Percentiles rank a stretch among this genome's conserved stretches.
Evolutionary conservation across 2,329 filamentous ascomycete genomes (phyloP).

Genomic region (Ramularia collo-cygni): DNA sequence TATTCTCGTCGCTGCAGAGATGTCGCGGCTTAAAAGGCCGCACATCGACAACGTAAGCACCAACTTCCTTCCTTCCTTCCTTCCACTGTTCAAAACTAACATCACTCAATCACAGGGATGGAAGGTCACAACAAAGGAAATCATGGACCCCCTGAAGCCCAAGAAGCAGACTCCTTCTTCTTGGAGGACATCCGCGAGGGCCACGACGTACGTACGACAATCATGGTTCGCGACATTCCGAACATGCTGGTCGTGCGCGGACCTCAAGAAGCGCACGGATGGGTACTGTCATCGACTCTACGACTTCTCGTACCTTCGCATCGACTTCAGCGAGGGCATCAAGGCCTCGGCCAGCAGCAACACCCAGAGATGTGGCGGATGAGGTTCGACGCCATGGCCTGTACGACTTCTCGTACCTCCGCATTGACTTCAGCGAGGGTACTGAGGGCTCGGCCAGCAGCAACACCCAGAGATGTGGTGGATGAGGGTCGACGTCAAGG

Average conservation of each 20-base stretch:
- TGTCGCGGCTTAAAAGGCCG: not conserved
- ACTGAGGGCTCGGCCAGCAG: slow-evolving; percentile 4
- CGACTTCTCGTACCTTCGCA: slow-evolving; percentile 92
- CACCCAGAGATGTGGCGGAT: too few relatives aligned
- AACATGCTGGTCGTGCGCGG: slow-evolving; percentile 68
- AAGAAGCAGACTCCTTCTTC: slow-evolving; percentile 19
- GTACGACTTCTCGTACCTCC: slow-evolving; percentile 92
- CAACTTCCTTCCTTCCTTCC: not conserved
- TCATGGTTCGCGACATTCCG: slow-evolving; percentile 93
- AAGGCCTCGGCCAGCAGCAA: too few relatives aligned
- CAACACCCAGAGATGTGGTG: too few relatives aligned
- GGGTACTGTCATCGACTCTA: slow-evolving; percentile 73
- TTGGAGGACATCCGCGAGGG: slow-evolving; percentile 35
- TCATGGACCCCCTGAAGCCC: too few relatives aligned
- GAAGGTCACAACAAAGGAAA: slow-evolving; percentile 4
- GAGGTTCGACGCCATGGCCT: slow-evolving; percentile 70
- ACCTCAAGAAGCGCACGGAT: slow-evolving; percentile 73
- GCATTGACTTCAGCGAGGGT: slow-evolving; percentile 55
- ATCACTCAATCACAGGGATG: slow-evolving; percentile 13
- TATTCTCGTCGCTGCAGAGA: slow-evolving; percentile 17
- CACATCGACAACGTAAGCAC: too few relatives aligned
- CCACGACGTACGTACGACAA: slow-evolving; percentile 43
- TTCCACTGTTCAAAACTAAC: slow-evolving; percentile 2
- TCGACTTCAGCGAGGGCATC: slow-evolving; percentile 46
- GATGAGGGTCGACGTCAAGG: too few relatives aligned